Conservation (phyloP, 164 flowering plant species). For the Macadamia tetraphylla region DNA sequence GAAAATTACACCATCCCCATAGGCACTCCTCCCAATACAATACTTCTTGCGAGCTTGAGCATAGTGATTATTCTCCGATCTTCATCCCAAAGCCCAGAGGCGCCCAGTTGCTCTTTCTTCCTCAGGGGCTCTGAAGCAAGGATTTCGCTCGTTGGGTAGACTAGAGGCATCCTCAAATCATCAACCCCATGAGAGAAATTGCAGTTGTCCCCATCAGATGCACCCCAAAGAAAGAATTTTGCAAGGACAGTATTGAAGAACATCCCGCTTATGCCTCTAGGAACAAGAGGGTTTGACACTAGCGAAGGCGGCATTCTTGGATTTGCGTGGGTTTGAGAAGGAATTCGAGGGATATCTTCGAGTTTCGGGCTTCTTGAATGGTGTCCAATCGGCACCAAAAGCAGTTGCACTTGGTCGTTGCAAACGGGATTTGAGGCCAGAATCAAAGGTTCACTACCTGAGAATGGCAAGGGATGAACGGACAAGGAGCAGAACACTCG, state of each 20-base stretch:
- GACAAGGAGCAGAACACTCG: slow-evolving; percentile 37
- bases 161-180: slow-evolving; percentile 69
- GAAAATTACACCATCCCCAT: slow-evolving; percentile 81
- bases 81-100: slow-evolving; percentile 53
- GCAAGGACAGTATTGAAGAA: slow-evolving; percentile 85
- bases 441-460: slow-evolving; percentile 22
- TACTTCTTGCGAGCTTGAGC: slow-evolving; percentile 75
- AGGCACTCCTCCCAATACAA: slow-evolving; percentile 76
- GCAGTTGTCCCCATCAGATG: slow-evolving; percentile 71
- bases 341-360: too few species aligned
- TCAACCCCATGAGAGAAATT: too few species aligned
- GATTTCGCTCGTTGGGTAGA: slow-evolving; percentile 75
- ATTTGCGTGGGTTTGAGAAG: slow-evolving; percentile 12
- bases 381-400: too few species aligned
- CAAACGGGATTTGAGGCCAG: too few species aligned
- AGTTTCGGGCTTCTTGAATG: too few species aligned
- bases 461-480: slow-evolving; percentile 18
- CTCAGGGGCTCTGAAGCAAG: slow-evolving; percentile 38
- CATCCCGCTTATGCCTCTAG: slow-evolving; percentile 43
- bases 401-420: too few species aligned
- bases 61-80: too few species aligned
- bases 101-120: slow-evolving; percentile 41
- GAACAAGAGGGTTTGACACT: slow-evolving; percentile 27
- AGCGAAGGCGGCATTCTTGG: slow-evolving; percentile 25
- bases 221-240: slow-evolving; percentile 41